Conservation (phyloP, 768 basidiomycete genomes). For the Kwoniella pini region DNA sequence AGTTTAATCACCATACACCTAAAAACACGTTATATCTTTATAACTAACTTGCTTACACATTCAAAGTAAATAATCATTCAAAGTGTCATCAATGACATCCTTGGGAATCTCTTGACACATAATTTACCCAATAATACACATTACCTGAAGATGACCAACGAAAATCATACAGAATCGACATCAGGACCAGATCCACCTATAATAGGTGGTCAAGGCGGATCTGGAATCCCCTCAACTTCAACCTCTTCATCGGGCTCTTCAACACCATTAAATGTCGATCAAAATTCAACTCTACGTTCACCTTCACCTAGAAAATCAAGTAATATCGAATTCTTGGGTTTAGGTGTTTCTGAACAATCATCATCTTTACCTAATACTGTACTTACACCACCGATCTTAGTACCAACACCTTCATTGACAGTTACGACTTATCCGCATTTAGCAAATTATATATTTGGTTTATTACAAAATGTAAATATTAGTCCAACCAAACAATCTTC, state of each 20-base stretch:
- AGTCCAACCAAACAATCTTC: constrained; percentile 27
- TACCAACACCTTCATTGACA: constrained; percentile 22
- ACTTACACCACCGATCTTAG: not conserved
- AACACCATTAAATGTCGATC: not conserved
- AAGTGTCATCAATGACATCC: no score
- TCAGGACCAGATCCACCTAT: not conserved
- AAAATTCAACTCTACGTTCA: constrained; percentile 11
- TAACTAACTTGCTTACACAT: no score
- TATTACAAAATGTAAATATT: constrained; percentile 25
- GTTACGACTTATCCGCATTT: constrained; percentile 41
- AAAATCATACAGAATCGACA: not conserved
- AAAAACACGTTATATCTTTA: no score
- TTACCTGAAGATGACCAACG: not conserved
- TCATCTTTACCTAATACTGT: constrained; percentile 10
- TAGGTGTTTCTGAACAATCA: constrained; percentile 11
- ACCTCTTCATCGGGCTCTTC: not conserved
- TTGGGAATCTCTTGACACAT: no score
- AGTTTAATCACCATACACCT: no score
- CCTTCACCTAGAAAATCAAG: constrained; percentile 16
- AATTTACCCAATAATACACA: not conserved
- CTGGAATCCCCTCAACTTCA: not conserved
- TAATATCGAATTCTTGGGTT: constrained; percentile 7
- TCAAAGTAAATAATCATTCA: no score
- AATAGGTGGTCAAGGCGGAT: not conserved
- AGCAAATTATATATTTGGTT: constrained; percentile 42